Percentiles rank a stretch among this genome's conserved stretches.
phyloP scores from a whole-genome alignment of 495 filamentous ascomycete genomes.

The Jackrogersella multiformis region DNA sequence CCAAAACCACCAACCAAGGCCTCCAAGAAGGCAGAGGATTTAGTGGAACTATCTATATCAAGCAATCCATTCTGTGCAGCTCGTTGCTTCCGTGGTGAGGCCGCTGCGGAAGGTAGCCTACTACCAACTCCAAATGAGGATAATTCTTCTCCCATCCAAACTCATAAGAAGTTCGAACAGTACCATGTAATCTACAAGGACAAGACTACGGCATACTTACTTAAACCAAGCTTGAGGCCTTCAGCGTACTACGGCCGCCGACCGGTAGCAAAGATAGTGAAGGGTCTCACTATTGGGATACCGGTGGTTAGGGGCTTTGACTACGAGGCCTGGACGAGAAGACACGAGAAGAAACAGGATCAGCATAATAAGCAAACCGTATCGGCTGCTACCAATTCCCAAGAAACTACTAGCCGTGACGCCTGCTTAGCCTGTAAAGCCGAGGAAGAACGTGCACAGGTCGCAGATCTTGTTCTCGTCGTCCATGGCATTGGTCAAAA shows the following conservation, averaged over 20 bases:
- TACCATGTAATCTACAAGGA: conserved; percentile 87
- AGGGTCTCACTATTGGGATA: conserved; percentile 81
- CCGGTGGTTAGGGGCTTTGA: conserved; percentile 90
- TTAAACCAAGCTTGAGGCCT: conserved; percentile 81
- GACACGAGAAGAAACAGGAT: conserved; percentile 63
- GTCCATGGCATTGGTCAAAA: conserved; percentile 98
- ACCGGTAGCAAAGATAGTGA: conserved; percentile 85
- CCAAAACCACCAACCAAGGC: conserved; percentile 62
- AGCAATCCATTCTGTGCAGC: conserved; percentile 64
- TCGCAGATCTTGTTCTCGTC: conserved; percentile 88
- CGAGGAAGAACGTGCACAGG: conserved; percentile 71
- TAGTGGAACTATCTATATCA: conserved; percentile 59
- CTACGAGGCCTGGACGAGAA: conserved; percentile 74
- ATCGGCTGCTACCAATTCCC: conserved; percentile 36
- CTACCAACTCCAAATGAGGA: conserved; percentile 53
- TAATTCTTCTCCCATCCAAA: conserved; percentile 45
- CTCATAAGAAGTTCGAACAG: conserved; percentile 64
- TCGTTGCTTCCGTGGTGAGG: conserved; percentile 63
- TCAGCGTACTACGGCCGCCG: conserved; percentile 79
- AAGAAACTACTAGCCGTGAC: conserved; percentile 46
- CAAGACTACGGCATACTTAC: conserved; percentile 74
- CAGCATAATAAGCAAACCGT: conserved; percentile 44
- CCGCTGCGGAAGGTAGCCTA: conserved; percentile 61
- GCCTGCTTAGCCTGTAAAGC: conserved; percentile 62
- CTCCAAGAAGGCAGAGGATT: conserved; percentile 48